phyloP scores from a whole-genome alignment of 257 asterid genomes.

The Solanum megistacrolobum region DNA sequence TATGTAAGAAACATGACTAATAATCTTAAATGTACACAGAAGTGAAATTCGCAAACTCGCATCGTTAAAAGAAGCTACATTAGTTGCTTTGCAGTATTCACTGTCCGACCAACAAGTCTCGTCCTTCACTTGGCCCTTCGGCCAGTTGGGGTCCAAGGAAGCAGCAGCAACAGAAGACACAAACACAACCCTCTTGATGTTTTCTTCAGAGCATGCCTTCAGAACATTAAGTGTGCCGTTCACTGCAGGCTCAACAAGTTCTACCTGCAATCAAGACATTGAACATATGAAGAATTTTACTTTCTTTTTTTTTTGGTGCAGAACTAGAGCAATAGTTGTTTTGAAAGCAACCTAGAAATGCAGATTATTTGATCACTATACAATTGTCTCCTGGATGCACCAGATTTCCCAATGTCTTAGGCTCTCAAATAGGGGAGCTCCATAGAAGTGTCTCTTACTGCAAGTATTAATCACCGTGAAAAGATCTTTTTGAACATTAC shows the following conservation, averaged over 20 bases:
- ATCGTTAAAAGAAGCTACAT: slow-evolving; percentile 18
- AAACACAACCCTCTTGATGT: slow-evolving; percentile 43
- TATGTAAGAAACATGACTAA: neutral
- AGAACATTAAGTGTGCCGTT: slow-evolving; percentile 69
- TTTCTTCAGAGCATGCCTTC: slow-evolving; percentile 61
- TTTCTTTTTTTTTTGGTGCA: neutral
- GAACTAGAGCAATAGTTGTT: neutral
- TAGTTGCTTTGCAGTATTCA: slow-evolving; percentile 61
- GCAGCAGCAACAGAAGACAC: slow-evolving; percentile 71
- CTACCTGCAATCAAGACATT: slow-evolving; percentile 41
- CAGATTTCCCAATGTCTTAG: neutral
- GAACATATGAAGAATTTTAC: neutral
- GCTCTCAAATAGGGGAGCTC: neutral
- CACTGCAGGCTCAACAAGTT: slow-evolving; percentile 67
- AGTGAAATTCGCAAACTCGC: neutral
- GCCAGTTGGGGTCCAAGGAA: slow-evolving; percentile 48
- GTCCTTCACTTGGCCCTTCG: slow-evolving; percentile 37
- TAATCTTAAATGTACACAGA: neutral
- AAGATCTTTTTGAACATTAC: neutral
- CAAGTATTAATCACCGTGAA: neutral
- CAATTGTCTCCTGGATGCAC: neutral
- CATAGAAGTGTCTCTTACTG: neutral
- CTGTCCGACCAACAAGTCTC: slow-evolving; percentile 84
- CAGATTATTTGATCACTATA: neutral
- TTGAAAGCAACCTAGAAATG: neutral